Conservation (phyloP, 2,329 filamentous ascomycete species). For the Endoconidiophora laricicola region DNA sequence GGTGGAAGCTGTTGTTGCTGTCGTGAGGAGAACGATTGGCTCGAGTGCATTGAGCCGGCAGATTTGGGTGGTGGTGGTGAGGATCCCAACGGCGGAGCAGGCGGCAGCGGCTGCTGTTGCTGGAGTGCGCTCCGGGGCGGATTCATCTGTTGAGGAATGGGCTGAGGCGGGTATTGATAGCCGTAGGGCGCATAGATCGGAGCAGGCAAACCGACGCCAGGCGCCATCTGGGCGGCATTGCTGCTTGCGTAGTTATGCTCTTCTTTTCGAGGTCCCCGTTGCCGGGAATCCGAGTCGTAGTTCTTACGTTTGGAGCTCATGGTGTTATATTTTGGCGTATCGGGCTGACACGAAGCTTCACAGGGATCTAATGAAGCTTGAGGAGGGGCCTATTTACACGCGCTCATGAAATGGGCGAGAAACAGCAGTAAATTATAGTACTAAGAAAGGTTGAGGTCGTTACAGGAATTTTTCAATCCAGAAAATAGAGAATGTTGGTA, state of each 20-base stretch:
- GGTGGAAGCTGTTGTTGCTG: conserved; percentile 11
- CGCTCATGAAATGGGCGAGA: too few relatives aligned
- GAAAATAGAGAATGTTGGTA: too few relatives aligned
- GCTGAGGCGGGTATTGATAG: not conserved
- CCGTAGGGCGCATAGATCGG: conserved; percentile 3
- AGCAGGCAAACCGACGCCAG: not conserved
- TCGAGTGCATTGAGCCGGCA: not conserved
- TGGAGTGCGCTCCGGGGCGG: conserved; percentile 2
- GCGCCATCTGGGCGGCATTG: conserved; percentile 1
- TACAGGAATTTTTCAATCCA: not conserved
- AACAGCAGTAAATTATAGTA: not conserved
- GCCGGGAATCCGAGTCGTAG: conserved; percentile 4
- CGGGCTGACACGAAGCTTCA: not conserved
- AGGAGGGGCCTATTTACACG: too few relatives aligned
- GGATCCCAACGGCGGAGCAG: conserved; percentile 11
- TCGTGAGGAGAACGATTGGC: conserved; percentile 12
- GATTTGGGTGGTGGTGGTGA: conserved; percentile 8
- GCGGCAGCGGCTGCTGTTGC: conserved; percentile 11
- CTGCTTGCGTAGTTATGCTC: not conserved
- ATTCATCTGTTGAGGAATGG: not conserved
- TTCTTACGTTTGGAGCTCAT: conserved; percentile 8
- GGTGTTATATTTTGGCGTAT: not conserved
- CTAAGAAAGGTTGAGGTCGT: not conserved
- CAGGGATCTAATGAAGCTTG: not conserved
- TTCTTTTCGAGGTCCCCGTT: not conserved